Base-by-base conservation (phyloP, 768 basidiomycete genomes). In the Panaeolus papilionaceus region DNA sequence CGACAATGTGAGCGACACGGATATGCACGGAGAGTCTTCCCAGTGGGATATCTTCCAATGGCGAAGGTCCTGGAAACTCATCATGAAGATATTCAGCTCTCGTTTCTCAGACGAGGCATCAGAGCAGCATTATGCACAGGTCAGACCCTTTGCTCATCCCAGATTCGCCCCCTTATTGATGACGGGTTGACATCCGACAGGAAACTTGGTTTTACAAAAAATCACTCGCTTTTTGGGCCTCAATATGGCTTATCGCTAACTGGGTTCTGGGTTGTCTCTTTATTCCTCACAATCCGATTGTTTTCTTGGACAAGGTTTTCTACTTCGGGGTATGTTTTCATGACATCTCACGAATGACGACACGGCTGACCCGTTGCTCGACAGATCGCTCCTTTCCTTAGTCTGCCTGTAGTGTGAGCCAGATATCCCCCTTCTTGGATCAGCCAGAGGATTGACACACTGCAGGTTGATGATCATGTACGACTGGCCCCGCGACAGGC, bases 171-270 rank as follows among this genome's bases (percentile, higher is more conserved):
- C 42, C 38, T 49, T 66, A 38, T 51, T 64, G 63, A 71, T 69
- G 61, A 58, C 54, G 33, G 3, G n/a, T 26, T 62, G 3, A 23
- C 47, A 26, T 64, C 40, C 38, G 38, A 62, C 81, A 89, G 83
- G 93, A 94, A 78, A 86, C 82, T 63, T 93, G 92, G 92, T 91
- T 88, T 71, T 81, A 88, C 28, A 85, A 85, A 68, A 93, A 92
- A 81, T 80, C 84, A 0, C 78, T 92, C 39, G 90, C 89, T 20
- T 69, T 89, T 9, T 89, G 88, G 85, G 87, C 89, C 6, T 81
- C 87, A 10, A 66, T 86, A 9, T 94, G 91, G 83, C 81, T 91
- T 47, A 79, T 92, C 63, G 70, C 86, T 38, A 92, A 89, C 71
- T 94, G 93, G 92, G 80, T 86, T 20, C 82, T 92, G 45, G 89